Base-by-base conservation (phyloP, 1,284 basidiomycete species). In the Sphagnurus paluster region DNA sequence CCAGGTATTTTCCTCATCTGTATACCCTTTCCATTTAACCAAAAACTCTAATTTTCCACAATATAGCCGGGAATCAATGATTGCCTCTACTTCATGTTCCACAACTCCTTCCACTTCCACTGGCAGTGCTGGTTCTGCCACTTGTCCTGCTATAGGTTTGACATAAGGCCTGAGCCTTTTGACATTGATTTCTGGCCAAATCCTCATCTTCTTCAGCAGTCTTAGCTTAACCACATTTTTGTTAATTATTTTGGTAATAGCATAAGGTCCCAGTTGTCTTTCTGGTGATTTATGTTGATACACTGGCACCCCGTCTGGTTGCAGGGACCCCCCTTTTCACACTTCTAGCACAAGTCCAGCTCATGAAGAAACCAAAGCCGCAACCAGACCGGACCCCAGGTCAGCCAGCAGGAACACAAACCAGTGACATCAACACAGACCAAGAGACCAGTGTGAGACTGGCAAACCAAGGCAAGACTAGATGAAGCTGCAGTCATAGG, bases 201-300 rank as follows among this genome's bases (percentile, higher is more conserved):
- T 43, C 16, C 28, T 44, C 34, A 30, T 48, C 5, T 20, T n/a
- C 9, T 33, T 39, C 3, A 54, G 57, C 26, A 61, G 25, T 14
- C 58, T 28, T 7, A 62, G 39, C 16, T 44, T 35, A 37, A 57
- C 56, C 1, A 53, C 48, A 5, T 44, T 25, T 10, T 32, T 7
- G 9, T 48, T 47, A 1, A 58, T 35, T 17, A 42, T 50, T 52
- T 17, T 50, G 32, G 10, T 42, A 17, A 6, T 55, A 30, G 17
- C 44, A 53, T 46, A 61, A 1, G 57, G 60, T 2, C 57, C 52
- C 24, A 55, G 44, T 10, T 36, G 32, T 24, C 23, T 14, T 32
- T 53, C 24, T 4, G 55, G 53, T 6, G 57, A 38, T 43, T 56
- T 57, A 32, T 47, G 37, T 5, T n/a, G n/a, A n/a, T n/a, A n/a